Conservation (phyloP, 352 stramenopile genomes). For the Phytophthora sp. region DNA sequence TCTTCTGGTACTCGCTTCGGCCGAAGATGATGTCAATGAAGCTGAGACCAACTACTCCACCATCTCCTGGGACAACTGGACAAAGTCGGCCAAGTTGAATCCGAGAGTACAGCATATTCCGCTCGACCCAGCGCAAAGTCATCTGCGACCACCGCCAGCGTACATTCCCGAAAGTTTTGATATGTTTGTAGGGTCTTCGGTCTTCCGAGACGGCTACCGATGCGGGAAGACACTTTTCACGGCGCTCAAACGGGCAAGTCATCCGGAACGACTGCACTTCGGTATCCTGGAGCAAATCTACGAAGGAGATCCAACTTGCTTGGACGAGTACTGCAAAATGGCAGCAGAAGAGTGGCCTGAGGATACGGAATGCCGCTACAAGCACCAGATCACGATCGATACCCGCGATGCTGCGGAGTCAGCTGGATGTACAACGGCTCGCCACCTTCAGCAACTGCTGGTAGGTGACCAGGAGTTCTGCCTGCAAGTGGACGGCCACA, state of each 20-base stretch:
- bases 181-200: slow-evolving; percentile 73
- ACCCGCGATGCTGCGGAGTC: slow-evolving; percentile 72
- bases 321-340: slow-evolving; percentile 82
- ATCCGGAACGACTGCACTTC: slow-evolving; percentile 76
- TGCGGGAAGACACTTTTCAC: slow-evolving; percentile 84
- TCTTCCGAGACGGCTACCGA: slow-evolving; percentile 79
- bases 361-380: slow-evolving; percentile 60
- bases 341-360: slow-evolving; percentile 60
- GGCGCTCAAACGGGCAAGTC: slow-evolving; percentile 58
- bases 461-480: slow-evolving; percentile 77
- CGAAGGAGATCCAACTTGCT: slow-evolving; percentile 63
- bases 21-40: not conserved
- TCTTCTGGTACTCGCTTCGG: not conserved
- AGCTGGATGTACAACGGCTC: slow-evolving; percentile 68
- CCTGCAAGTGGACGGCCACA: slow-evolving; percentile 82
- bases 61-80: slow-evolving; percentile 25
- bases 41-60: slow-evolving; percentile 10
- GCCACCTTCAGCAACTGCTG: slow-evolving; percentile 78
- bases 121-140: slow-evolving; percentile 23
- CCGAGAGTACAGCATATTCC: slow-evolving; percentile 77
- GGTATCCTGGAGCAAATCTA: slow-evolving; percentile 84
- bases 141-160: slow-evolving; percentile 65
- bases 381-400: slow-evolving; percentile 66
- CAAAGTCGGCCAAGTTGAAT: slow-evolving; percentile 43
- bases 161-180: slow-evolving; percentile 53